Conservation (phyloP, 2,329 filamentous ascomycete species). For the Colletotrichum noveboracense region DNA sequence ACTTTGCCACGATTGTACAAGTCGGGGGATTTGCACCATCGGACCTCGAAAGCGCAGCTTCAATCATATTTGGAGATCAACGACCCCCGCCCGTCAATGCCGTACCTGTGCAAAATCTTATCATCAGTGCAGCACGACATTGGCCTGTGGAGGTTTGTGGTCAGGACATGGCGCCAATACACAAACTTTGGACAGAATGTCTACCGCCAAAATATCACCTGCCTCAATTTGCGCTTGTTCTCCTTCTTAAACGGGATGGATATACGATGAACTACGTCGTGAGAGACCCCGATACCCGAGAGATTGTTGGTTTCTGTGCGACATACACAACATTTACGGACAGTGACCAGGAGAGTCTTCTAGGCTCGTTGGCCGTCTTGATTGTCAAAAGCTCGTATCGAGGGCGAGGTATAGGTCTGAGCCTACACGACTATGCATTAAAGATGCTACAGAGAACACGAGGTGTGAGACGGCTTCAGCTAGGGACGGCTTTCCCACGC, state of each 20-base stretch:
- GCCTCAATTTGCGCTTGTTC: constrained; percentile 43
- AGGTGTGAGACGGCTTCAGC: constrained; percentile 58
- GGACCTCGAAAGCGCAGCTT: constrained; percentile 55
- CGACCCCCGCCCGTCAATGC: not conserved
- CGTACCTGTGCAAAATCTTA: constrained; percentile 6
- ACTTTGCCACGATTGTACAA: constrained; percentile 59
- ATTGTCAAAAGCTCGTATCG: constrained; percentile 55
- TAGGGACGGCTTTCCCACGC: constrained; percentile 64
- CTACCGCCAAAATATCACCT: constrained; percentile 53
- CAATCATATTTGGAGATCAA: constrained; percentile 53
- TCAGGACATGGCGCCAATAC: constrained; percentile 43
- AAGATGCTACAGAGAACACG: constrained; percentile 53
- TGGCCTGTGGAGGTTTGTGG: constrained; percentile 51
- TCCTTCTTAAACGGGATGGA: constrained; percentile 57
- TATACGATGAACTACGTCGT: constrained; percentile 64
- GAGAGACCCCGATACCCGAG: constrained; percentile 46
- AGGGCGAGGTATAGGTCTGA: constrained; percentile 55
- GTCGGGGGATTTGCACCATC: constrained; percentile 50
- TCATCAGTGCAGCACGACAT: constrained; percentile 14
- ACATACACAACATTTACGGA: constrained; percentile 65
- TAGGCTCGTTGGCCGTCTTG: constrained; percentile 61
- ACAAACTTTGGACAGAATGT: constrained; percentile 53
- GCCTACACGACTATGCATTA: constrained; percentile 57
- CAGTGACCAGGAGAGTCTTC: constrained; percentile 53
- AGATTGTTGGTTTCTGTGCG: constrained; percentile 62